Evolutionary conservation across 208 protist species (phyloP).

Genomic region (Phytomonas francai): DNA sequence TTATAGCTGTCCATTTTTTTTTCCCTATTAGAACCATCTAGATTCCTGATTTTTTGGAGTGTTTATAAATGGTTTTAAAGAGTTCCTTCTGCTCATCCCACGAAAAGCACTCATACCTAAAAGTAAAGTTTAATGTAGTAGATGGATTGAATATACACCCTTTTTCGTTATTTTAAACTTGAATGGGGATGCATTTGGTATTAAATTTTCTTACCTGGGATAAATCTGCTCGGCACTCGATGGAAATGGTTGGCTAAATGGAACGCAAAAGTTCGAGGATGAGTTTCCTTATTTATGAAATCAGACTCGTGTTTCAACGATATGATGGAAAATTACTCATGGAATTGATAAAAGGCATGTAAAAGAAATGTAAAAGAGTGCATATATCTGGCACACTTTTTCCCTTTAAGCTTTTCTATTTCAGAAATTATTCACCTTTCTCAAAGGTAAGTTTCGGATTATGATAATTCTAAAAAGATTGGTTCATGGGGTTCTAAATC

Average conservation of each 20-base stretch:
- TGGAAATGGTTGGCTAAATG: background rate
- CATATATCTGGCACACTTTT: background rate
- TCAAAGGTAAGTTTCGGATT: background rate
- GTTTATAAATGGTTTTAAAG: background rate
- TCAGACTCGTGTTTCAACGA: background rate
- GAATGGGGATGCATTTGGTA: background rate
- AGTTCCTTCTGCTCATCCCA: too few relatives aligned
- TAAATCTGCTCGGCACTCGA: background rate
- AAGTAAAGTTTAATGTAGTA: conserved; percentile 5
- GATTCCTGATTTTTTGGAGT: background rate
- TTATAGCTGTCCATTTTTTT: background rate
- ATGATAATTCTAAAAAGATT: background rate
- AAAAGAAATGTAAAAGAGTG: background rate
- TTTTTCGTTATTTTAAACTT: background rate
- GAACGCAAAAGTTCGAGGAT: background rate
- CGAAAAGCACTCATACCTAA: background rate
- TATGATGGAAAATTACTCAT: background rate
- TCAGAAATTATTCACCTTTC: background rate
- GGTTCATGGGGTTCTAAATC: background rate
- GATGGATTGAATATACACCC: background rate
- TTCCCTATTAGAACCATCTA: background rate
- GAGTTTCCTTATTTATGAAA: background rate
- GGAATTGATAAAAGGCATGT: background rate
- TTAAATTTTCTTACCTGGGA: background rate
- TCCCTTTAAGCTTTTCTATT: background rate